Percentiles rank a stretch among this genome's conserved stretches.
phyloP scores from a whole-genome alignment of 2,329 filamentous ascomycete species.

The Xenosphaeropsis pyriputrescens region DNA sequence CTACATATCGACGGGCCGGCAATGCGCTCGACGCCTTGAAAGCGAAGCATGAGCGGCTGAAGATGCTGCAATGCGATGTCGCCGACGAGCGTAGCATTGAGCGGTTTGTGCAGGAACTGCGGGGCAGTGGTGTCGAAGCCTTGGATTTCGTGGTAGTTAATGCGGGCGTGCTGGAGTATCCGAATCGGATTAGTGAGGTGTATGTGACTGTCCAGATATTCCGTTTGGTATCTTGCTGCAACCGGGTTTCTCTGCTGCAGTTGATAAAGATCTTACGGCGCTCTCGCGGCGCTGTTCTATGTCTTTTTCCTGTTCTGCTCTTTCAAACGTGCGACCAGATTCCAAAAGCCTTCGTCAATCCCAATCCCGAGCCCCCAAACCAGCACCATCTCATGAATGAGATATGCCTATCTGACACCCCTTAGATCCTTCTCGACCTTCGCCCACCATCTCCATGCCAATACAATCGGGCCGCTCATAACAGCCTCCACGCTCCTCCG shows the following conservation, averaged over 20 bases:
- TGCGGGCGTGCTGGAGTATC: conserved; percentile 38
- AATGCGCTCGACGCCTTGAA: conserved; percentile 25
- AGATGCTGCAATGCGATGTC: conserved; percentile 31
- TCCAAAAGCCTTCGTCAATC: no score
- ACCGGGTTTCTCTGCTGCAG: neutral
- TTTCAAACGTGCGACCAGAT: no score
- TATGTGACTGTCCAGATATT: no score
- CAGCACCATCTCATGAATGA: no score
- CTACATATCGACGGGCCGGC: conserved; percentile 25
- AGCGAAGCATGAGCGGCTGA: conserved; percentile 22
- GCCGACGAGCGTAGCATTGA: conserved; percentile 33
- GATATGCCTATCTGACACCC: neutral
- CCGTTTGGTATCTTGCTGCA: no score
- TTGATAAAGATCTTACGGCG: neutral
- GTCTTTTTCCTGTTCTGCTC: neutral
- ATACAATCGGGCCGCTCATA: conserved; percentile 43
- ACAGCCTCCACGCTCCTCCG: conserved; percentile 35
- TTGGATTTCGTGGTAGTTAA: conserved; percentile 41
- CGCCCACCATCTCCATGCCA: conserved; percentile 37
- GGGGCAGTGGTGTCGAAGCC: conserved; percentile 3
- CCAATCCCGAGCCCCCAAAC: no score
- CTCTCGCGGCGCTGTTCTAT: neutral
- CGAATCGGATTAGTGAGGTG: conserved; percentile 23
- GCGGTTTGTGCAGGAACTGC: conserved; percentile 2
- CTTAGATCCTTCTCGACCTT: conserved; percentile 35